A percentile compares a stretch with the other conserved stretches of the same genome.
phyloP scores from a whole-genome alignment of 495 filamentous ascomycete genomes.

The Tetracladium marchalianum region DNA sequence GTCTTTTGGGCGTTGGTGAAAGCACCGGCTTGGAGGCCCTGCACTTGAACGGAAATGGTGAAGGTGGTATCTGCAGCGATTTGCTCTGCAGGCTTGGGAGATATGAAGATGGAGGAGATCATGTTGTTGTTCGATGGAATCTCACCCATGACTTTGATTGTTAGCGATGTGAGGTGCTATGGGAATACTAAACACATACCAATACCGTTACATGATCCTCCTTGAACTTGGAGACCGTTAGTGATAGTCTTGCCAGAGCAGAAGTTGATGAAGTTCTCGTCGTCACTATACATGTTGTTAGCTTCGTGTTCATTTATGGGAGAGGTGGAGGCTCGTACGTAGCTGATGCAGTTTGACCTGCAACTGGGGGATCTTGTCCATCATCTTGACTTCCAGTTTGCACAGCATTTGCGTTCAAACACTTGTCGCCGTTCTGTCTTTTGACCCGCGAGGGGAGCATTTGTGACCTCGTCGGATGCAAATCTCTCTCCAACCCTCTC shows the following conservation, averaged over 20 bases:
- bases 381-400: conserved; percentile 8
- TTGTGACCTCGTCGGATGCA: too few relatives aligned
- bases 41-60: conserved; percentile 44
- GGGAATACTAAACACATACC: conserved; percentile 41
- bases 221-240: conserved; percentile 51
- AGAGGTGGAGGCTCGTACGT: conserved; percentile 34
- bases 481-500: too few relatives aligned
- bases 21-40: conserved; percentile 48
- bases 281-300: conserved; percentile 26
- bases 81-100: conserved; percentile 40
- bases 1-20: conserved; percentile 54
- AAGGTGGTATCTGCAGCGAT: conserved; percentile 40
- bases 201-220: conserved; percentile 61
- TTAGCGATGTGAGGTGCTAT: background rate
- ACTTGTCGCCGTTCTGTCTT: background rate
- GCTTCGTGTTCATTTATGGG: background rate
- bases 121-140: conserved; percentile 52
- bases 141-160: conserved; percentile 45
- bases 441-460: too few relatives aligned
- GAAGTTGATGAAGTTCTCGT: conserved; percentile 60
- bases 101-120: conserved; percentile 53
- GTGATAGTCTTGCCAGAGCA: conserved; percentile 55
- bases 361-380: conserved; percentile 10
- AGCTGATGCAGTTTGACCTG: conserved; percentile 43
- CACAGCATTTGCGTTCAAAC: conserved; percentile 6